Evolutionary conservation across 208 protist genomes (phyloP).

Genomic region (Phytomonas francai): DNA sequence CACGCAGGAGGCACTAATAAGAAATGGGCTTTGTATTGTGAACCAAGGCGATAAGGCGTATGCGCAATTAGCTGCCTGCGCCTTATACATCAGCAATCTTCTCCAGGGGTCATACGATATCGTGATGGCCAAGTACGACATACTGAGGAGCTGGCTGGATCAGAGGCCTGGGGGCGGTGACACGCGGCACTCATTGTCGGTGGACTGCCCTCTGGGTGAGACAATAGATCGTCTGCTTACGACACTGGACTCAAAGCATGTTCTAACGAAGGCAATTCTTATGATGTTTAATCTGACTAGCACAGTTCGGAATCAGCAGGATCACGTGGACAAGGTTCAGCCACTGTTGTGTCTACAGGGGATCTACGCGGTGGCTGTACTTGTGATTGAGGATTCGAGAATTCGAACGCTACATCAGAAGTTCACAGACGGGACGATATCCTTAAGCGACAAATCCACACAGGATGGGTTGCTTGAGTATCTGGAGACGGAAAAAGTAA

Average conservation of each 20-base stretch:
- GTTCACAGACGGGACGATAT: slow-evolving; percentile 4
- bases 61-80: slow-evolving; percentile 9
- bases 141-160: slow-evolving; percentile 10
- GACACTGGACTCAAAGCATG: neutral
- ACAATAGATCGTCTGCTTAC: neutral
- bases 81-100: slow-evolving; percentile 7
- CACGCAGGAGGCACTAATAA: slow-evolving; percentile 10
- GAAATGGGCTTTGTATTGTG: neutral
- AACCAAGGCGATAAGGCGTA: neutral
- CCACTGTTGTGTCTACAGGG: slow-evolving; percentile 16
- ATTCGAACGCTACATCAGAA: slow-evolving; percentile 14
- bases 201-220: neutral
- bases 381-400: slow-evolving; percentile 20
- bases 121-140: slow-evolving; percentile 22
- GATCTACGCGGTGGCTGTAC: slow-evolving; percentile 13
- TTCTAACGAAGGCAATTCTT: slow-evolving; percentile 4
- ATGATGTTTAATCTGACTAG: neutral
- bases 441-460: slow-evolving; percentile 2
- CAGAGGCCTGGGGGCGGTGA: neutral
- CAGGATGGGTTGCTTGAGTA: slow-evolving; percentile 3
- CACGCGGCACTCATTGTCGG: neutral
- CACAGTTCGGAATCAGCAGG: neutral
- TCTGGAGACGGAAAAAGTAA: slow-evolving; percentile 6
- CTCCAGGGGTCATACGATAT: slow-evolving; percentile 12
- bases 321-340: slow-evolving; percentile 10